These are phyloP conservation scores for Diaporthe helianthi DNA, from an alignment of 2,329 filamentous ascomycete genomes.

Conservation along the genomic window DNA sequence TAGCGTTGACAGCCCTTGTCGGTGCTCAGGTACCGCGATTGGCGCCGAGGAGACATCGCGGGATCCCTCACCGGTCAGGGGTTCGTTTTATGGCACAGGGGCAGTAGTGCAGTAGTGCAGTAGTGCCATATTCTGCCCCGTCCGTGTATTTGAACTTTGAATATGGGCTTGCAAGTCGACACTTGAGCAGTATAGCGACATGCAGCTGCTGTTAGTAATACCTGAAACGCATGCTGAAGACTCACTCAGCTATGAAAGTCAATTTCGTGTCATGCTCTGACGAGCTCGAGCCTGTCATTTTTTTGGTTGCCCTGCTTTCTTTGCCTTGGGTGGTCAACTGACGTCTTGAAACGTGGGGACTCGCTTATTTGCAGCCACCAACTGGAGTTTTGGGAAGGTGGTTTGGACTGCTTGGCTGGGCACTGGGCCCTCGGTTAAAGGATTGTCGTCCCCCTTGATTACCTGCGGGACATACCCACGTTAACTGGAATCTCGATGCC, in stretches of 20 bases:
- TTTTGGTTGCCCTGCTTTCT: conserved; percentile 16
- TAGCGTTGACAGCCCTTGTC: conserved; percentile 22
- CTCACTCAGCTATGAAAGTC: conserved; percentile 24
- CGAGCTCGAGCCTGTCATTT: conserved; percentile 21
- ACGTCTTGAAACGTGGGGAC: conserved; percentile 30
- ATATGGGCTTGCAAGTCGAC: neutral
- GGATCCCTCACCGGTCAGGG: conserved; percentile 18
- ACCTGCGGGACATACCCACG: conserved; percentile 26
- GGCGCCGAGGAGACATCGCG: conserved; percentile 18
- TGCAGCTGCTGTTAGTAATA: conserved; percentile 7
- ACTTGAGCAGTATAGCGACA: neutral
- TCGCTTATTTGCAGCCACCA: conserved; percentile 26
- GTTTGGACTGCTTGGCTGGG: conserved; percentile 20
- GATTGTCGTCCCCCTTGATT: conserved; percentile 24
- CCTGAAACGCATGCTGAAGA: conserved; percentile 30
- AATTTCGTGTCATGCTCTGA: conserved; percentile 22
- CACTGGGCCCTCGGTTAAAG: conserved; percentile 18
- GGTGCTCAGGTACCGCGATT: conserved; percentile 15
- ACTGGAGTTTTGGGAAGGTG: conserved; percentile 29
- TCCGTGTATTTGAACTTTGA: neutral
- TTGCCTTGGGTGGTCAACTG: conserved; percentile 13
- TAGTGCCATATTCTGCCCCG: neutral
- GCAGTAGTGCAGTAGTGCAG: neutral
- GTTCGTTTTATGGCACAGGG: conserved; percentile 5
- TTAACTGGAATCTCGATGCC: conserved; percentile 22